These are phyloP conservation scores for Chloranthus sessilifolius DNA, from an alignment of 164 flowering plant species.

Conservation along the genomic window DNA sequence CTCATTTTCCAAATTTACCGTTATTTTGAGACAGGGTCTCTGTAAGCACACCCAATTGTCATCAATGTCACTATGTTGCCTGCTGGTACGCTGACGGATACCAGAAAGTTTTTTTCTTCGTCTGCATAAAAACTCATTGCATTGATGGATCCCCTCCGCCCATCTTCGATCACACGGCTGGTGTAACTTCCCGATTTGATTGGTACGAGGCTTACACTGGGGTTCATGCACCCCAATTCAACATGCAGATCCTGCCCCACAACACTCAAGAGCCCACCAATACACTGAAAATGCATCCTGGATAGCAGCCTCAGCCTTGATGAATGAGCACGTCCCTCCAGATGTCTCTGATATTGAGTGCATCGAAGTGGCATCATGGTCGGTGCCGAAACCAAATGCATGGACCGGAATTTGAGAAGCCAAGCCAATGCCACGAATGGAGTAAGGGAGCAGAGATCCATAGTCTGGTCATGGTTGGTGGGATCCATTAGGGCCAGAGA, in stretches of 20 bases:
- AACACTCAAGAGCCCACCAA: conserved; percentile 90
- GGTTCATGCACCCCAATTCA: conserved; percentile 45
- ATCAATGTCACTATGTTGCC: conserved; percentile 40
- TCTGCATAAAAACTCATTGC: conserved; percentile 91
- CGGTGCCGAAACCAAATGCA: conserved; percentile 1
- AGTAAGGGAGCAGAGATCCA: not conserved
- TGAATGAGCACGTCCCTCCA: conserved; percentile 4
- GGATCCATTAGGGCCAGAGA: too few relatives aligned
- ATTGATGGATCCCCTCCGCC: conserved; percentile 38
- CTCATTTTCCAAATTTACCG: conserved; percentile 31
- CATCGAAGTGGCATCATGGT: conserved; percentile 5
- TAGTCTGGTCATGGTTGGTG: too few relatives aligned
- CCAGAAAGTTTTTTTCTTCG: conserved; percentile 84
- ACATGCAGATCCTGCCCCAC: conserved; percentile 71
- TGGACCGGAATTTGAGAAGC: not conserved
- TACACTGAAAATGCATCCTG: conserved; percentile 45
- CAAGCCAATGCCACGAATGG: not conserved
- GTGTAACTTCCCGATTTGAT: conserved; percentile 80
- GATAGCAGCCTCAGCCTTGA: not conserved
- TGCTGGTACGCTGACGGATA: conserved; percentile 50
- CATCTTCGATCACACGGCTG: conserved; percentile 27
- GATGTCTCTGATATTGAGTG: conserved; percentile 3
- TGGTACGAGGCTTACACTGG: conserved; percentile 36
- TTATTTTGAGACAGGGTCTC: conserved; percentile 54
- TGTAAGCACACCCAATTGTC: conserved; percentile 55